Evolutionary conservation across 495 filamentous ascomycete species (phyloP), one percentile per base, ranked within the genome.

Genomic region (Schizothecium vesticola): DNA sequence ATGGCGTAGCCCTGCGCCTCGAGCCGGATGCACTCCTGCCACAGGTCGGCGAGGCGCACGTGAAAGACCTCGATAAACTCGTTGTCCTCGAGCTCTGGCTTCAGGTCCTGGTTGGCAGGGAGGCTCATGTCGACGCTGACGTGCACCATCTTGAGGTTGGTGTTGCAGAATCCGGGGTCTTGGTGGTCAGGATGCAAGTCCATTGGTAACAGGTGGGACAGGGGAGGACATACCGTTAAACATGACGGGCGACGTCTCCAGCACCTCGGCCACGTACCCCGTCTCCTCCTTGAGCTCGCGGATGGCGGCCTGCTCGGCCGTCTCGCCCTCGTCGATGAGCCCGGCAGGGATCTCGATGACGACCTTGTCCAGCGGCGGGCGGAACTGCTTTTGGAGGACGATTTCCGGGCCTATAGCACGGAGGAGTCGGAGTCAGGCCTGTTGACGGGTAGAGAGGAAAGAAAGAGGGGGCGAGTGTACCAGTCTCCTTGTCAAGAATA

Each of bases 211-310:
- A 29, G 13, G 33, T 1, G 4, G 12, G 12, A 16, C 4, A 12
- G 43, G 51, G 24, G 10, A 11, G 5, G 26, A 76, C 83, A 62
- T 75, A 90, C 91, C 92, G 74, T 95, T 94, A 66, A 90, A 96
- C 92, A 96, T 94, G 22, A 96, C 78, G 29, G 89, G 87, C 66
- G 89, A 92, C 10, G 86, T 86, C 75, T 90, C 84, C 56, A 85
- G 78, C 24, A 69, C 56, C 31, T 66, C 56, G 29, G 28, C 56
- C 3, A 66, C 65, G 16, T 66, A 86, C 5, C 95, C 95, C 0
- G 95, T 97, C 79, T 99, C 95, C 78, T 99, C 95, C 71, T 87
- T 92, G 68, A 99, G 83, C 74, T 97, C 94, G 22, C 94, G 84
- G 21, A 96, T 84, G 7, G 94, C 94, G 65, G 91, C 91, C 68